phyloP scores from a whole-genome alignment of 305 asterid species.

The Fraxinus nigra region DNA sequence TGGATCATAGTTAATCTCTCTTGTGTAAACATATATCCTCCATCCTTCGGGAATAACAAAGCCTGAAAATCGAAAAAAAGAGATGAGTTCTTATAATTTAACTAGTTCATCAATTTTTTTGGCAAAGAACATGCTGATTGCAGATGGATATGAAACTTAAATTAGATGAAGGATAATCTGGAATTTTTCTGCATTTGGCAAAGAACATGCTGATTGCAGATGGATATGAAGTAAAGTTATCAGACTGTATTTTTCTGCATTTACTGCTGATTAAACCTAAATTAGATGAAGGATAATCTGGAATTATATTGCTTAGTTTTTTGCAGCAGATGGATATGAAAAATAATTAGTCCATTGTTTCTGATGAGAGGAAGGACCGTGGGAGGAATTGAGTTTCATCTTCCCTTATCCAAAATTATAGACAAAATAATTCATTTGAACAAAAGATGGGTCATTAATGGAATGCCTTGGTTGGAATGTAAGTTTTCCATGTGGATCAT shows the following conservation, averaged over 20 bases:
- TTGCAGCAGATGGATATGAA: conserved; percentile 25
- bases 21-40: conserved; percentile 97
- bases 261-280: background rate
- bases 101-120: conserved; percentile 6
- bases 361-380: conserved; percentile 28
- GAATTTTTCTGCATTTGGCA: background rate
- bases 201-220: background rate
- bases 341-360: conserved; percentile 26
- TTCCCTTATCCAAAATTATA: conserved; percentile 37
- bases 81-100: conserved; percentile 13
- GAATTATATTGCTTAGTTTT: conserved; percentile 15
- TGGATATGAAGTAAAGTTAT: background rate
- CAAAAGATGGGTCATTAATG: conserved; percentile 61
- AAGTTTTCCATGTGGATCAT: conserved; percentile 90
- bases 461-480: conserved; percentile 81
- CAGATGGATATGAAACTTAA: too few species aligned
- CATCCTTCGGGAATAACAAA: conserved; percentile 85
- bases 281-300: conserved; percentile 16
- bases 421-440: conserved; percentile 53
- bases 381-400: conserved; percentile 30
- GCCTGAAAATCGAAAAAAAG: conserved; percentile 46
- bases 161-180: too few species aligned
- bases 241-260: background rate
- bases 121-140: background rate
- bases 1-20: conserved; percentile 93